phyloP scores from a whole-genome alignment of 1,139 yeast genomes.

The Lodderomyces elongisporus region DNA sequence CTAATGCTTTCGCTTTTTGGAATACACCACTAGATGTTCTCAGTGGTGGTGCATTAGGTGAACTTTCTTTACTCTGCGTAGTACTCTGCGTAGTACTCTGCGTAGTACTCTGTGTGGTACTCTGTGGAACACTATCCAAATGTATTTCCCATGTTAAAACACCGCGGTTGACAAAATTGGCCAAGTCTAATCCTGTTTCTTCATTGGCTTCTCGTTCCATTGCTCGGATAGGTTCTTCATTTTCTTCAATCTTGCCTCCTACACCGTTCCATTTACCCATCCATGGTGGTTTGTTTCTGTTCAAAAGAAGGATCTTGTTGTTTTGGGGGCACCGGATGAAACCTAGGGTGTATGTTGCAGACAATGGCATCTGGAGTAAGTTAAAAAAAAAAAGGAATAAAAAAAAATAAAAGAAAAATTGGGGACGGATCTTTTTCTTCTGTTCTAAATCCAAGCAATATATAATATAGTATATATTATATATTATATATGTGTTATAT shows the following conservation, averaged over 20 bases:
- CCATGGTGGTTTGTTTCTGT: constrained; percentile 45
- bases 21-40: background rate
- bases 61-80: no score
- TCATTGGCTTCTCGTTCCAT: constrained; percentile 41
- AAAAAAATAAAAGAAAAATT: no score
- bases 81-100: no score
- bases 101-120: no score
- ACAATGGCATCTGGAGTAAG: constrained; percentile 1
- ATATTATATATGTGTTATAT: no score
- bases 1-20: background rate
- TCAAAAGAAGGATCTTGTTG: constrained; percentile 31
- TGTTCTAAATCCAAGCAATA: no score
- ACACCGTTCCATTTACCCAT: constrained; percentile 53
- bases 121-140: no score
- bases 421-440: no score
- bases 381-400: no score
- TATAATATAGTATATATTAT: no score
- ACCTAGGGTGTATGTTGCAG: constrained; percentile 31
- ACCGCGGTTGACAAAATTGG: constrained; percentile 30
- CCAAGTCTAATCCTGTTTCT: constrained; percentile 38
- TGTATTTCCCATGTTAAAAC: constrained; percentile 32
- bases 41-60: background rate
- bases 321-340: constrained; percentile 33
- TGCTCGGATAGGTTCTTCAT: constrained; percentile 35
- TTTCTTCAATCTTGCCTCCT: constrained; percentile 41